Conservation (phyloP, 345 rosid genomes). For the Acer saccharum region DNA sequence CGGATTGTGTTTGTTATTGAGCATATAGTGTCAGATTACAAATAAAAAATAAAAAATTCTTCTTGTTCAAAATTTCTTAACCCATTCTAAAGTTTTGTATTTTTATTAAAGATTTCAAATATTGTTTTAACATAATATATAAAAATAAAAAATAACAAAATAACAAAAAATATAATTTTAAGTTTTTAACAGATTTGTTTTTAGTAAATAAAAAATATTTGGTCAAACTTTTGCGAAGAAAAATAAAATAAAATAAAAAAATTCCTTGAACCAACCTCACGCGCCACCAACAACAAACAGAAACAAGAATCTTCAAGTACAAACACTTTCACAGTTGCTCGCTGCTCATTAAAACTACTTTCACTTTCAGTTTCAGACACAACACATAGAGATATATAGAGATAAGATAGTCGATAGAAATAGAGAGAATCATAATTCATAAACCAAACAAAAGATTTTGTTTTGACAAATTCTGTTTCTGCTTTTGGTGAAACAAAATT, state of each 20-base stretch:
- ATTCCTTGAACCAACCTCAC: background rate
- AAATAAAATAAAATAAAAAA: background rate
- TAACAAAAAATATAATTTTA: background rate
- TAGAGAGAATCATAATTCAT: background rate
- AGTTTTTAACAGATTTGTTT: background rate
- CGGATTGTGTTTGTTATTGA: too few relatives aligned
- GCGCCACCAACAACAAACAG: slow-evolving; percentile 5
- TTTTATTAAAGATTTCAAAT: too few relatives aligned
- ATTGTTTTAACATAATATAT: too few relatives aligned
- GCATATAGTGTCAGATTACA: too few relatives aligned
- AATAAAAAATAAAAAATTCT: too few relatives aligned
- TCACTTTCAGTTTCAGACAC: background rate
- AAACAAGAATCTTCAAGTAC: background rate
- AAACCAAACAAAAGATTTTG: background rate
- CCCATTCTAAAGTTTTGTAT: too few relatives aligned
- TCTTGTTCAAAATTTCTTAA: too few relatives aligned
- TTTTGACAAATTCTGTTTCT: background rate
- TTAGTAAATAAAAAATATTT: background rate
- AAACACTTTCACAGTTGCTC: background rate
- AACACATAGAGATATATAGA: too few relatives aligned
- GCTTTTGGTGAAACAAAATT: background rate
- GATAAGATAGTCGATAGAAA: background rate
- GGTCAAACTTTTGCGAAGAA: background rate
- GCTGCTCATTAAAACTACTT: background rate
- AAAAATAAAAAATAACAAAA: background rate